Conservation (phyloP, 1,139 yeast genomes). For the Yamadazyma pseudoaaseri region DNA sequence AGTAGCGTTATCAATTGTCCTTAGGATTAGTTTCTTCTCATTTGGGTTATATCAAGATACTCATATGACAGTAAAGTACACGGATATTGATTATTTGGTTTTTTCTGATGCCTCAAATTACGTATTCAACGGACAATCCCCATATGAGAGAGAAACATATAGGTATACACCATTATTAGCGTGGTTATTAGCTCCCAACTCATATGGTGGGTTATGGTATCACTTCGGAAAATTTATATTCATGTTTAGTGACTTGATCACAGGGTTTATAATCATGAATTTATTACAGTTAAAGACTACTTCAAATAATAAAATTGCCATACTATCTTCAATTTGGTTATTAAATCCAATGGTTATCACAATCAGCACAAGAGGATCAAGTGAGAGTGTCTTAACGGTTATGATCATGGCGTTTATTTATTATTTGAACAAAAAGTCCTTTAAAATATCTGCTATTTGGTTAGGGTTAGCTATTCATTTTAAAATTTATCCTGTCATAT, state of each 20-base stretch:
- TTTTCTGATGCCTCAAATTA: constrained; percentile 87
- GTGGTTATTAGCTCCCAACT: constrained; percentile 75
- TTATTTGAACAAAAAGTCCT: constrained; percentile 28
- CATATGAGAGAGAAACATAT: constrained; percentile 83
- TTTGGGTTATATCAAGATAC: constrained; percentile 89
- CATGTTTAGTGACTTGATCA: constrained; percentile 72
- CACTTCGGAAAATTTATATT: constrained; percentile 81
- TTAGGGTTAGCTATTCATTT: constrained; percentile 84
- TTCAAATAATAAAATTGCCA: constrained; percentile 23
- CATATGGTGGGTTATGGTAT: constrained; percentile 45
- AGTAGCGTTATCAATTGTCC: constrained; percentile 27
- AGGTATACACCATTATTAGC: constrained; percentile 89
- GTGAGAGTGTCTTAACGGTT: constrained; percentile 86
- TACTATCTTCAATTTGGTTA: constrained; percentile 70
- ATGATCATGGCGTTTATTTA: constrained; percentile 65
- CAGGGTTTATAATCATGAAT: constrained; percentile 66
- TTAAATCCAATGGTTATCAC: constrained; percentile 94
- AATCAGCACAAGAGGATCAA: constrained; percentile 89
- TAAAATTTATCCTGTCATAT: constrained; percentile 88
- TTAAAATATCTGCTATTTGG: constrained; percentile 56
- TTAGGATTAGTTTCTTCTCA: constrained; percentile 65
- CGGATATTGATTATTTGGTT: constrained; percentile 91
- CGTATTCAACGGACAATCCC: constrained; percentile 64
- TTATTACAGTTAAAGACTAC: constrained; percentile 26
- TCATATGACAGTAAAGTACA: constrained; percentile 75